Evolutionary conservation across 331 rosid species (phyloP).

Genomic region (Phaseolus coccineus): DNA sequence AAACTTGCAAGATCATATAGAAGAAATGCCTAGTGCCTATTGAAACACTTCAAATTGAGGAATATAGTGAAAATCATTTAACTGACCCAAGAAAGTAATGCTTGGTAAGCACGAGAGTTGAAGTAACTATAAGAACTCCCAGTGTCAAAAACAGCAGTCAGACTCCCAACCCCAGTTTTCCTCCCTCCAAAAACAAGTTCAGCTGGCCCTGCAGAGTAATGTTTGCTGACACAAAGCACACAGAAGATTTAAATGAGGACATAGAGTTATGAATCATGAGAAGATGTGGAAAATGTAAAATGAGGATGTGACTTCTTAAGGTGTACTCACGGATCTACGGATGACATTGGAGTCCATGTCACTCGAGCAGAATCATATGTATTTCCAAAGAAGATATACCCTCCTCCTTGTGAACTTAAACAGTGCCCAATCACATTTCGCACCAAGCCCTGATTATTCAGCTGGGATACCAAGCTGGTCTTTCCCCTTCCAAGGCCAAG

Average conservation of each 20-base stretch:
- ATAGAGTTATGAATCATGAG: constrained; percentile 17
- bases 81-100: constrained; percentile 71
- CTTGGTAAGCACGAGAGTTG: constrained; percentile 68
- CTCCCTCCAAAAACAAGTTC: constrained; percentile 77
- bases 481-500: constrained; percentile 93
- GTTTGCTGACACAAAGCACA: constrained; percentile 63
- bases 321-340: constrained; percentile 58
- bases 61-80: constrained; percentile 23
- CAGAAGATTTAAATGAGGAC: constrained; percentile 14
- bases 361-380: constrained; percentile 65
- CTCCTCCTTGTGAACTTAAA: constrained; percentile 84
- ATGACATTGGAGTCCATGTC: constrained; percentile 76
- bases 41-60: constrained; percentile 22
- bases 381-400: constrained; percentile 84
- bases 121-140: constrained; percentile 89
- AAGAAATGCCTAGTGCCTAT: constrained; percentile 8
- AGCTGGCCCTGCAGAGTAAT: constrained; percentile 81
- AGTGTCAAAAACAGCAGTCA: constrained; percentile 72
- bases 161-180: constrained; percentile 53
- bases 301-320: constrained; percentile 33
- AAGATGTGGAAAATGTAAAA: constrained; percentile 8
- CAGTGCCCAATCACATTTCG: constrained; percentile 88
- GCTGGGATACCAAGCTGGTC: constrained; percentile 81
- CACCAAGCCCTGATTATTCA: constrained; percentile 68
- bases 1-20: constrained; percentile 11